Percentiles rank a stretch among this genome's conserved stretches.
Evolutionary conservation across 2,329 filamentous ascomycete species (phyloP).

Genomic region (Colletotrichum sojae): DNA sequence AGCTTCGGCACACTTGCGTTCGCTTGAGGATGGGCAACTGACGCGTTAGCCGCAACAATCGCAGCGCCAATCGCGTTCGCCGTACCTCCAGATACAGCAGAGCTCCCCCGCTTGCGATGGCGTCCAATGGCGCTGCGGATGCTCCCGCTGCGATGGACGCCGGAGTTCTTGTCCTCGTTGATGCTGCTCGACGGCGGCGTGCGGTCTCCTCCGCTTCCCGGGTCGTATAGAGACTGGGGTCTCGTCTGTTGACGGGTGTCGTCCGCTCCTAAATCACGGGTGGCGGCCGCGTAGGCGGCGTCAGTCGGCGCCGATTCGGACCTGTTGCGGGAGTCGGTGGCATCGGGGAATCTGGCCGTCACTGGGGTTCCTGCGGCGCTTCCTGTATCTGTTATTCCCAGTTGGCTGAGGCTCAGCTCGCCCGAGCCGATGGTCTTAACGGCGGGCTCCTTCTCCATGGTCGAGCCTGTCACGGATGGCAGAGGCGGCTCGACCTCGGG

Average conservation of each 20-base stretch:
- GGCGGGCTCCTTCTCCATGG: constrained; percentile 75
- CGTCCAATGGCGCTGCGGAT: constrained; percentile 72
- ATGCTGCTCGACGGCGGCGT: constrained; percentile 77
- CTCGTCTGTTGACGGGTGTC: constrained; percentile 51
- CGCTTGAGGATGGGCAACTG: constrained; percentile 75
- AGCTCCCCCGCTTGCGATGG: constrained; percentile 86
- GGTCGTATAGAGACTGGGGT: constrained; percentile 67
- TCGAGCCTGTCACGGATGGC: constrained; percentile 44
- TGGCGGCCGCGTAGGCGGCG: constrained; percentile 44
- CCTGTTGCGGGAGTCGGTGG: constrained; percentile 61
- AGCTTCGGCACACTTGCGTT: constrained; percentile 78
- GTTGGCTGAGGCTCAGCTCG: constrained; percentile 88
- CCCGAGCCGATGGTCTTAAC: constrained; percentile 91
- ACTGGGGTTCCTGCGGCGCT: constrained; percentile 69
- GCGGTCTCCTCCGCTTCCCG: constrained; percentile 66
- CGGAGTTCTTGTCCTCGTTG: constrained; percentile 71
- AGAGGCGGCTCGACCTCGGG: constrained; percentile 61
- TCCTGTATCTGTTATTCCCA: constrained; percentile 80
- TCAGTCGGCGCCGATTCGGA: constrained; percentile 74
- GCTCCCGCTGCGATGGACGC: constrained; percentile 75
- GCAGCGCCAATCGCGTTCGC: constrained; percentile 79
- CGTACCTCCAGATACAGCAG: constrained; percentile 75
- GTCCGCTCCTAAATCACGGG: constrained; percentile 54
- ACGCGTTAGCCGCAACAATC: constrained; percentile 77
- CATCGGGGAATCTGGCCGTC: constrained; percentile 67